These are phyloP conservation scores for Nematodospora anomalae DNA, from an alignment of 1,139 yeast genomes.

Conservation along the genomic window DNA sequence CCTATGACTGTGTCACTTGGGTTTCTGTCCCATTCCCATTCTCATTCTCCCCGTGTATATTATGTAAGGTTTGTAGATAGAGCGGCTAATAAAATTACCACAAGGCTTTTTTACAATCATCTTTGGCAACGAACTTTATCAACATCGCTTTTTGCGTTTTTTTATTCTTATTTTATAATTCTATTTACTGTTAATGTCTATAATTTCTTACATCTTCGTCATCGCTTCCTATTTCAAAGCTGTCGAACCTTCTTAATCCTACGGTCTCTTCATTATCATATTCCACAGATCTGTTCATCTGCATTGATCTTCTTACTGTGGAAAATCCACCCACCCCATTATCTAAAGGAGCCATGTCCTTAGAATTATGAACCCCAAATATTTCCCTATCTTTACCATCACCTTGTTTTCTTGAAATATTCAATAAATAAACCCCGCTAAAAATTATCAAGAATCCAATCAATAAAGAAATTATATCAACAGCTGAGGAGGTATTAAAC, in stretches of 20 bases:
- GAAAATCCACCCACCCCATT: conserved; percentile 76
- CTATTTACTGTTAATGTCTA: conserved; percentile 8
- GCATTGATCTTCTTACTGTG: conserved; percentile 65
- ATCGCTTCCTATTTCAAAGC: conserved; percentile 56
- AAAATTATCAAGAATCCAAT: conserved; percentile 87
- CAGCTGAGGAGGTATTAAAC: conserved; percentile 79
- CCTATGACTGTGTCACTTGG: background rate
- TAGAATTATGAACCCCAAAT: conserved; percentile 58
- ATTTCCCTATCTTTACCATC: conserved; percentile 57
- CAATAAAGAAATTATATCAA: conserved; percentile 78
- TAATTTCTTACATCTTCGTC: conserved; percentile 23
- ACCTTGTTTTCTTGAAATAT: conserved; percentile 70
- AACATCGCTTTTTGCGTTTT: background rate
- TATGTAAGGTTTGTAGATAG: conserved; percentile 1
- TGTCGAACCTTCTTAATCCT: conserved; percentile 62
- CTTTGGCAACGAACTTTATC: too few relatives aligned
- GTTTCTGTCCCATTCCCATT: background rate
- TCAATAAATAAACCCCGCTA: conserved; percentile 81
- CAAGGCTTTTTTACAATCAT: too few relatives aligned
- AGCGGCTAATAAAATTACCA: conserved; percentile 1
- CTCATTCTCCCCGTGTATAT: background rate
- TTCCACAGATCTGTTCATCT: conserved; percentile 53
- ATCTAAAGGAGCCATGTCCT: conserved; percentile 70
- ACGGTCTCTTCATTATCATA: conserved; percentile 52
- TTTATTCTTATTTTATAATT: background rate